Evolutionary conservation across 2,329 filamentous ascomycete genomes (phyloP).

Genomic region (Pseudopithomyces maydicus): DNA sequence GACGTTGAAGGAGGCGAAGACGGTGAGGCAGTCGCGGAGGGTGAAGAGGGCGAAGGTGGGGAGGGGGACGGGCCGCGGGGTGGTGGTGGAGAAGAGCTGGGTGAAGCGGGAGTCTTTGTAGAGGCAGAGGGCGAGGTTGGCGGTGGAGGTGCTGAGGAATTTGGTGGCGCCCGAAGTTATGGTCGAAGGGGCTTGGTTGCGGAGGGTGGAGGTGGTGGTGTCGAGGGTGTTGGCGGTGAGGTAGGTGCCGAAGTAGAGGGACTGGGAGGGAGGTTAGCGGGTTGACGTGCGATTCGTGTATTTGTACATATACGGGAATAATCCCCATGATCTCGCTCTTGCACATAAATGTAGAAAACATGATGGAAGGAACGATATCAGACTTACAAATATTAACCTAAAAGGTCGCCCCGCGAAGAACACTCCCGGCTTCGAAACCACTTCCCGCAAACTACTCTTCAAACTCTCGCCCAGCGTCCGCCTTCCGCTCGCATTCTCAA

Average conservation of each 20-base stretch:
- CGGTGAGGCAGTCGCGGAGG: conserved; percentile 81
- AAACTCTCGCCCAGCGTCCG: conserved; percentile 65
- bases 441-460: conserved; percentile 59
- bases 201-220: conserved; percentile 71
- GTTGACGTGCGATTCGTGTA: too few relatives aligned
- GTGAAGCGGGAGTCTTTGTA: conserved; percentile 91
- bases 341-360: too few relatives aligned
- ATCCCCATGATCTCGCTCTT: too few relatives aligned
- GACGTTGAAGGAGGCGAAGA: conserved; percentile 94
- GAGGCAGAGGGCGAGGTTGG: conserved; percentile 84
- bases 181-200: conserved; percentile 60
- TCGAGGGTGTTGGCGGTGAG: conserved; percentile 86
- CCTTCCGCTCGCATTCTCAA: conserved; percentile 79
- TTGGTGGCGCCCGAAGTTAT: conserved; percentile 79
- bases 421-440: conserved; percentile 64
- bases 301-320: too few relatives aligned
- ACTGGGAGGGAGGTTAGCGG: conserved; percentile 33
- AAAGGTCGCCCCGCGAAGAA: conserved; percentile 70
- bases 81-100: conserved; percentile 66
- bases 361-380: conserved; percentile 22
- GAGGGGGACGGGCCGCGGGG: conserved; percentile 63
- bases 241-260: conserved; percentile 87
- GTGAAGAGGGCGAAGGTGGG: conserved; percentile 80
- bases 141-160: conserved; percentile 77
- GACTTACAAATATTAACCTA: conserved; percentile 62